phyloP scores from a whole-genome alignment of 192 early-diverging fungal genomes.

The Spizellomyces sp. region DNA sequence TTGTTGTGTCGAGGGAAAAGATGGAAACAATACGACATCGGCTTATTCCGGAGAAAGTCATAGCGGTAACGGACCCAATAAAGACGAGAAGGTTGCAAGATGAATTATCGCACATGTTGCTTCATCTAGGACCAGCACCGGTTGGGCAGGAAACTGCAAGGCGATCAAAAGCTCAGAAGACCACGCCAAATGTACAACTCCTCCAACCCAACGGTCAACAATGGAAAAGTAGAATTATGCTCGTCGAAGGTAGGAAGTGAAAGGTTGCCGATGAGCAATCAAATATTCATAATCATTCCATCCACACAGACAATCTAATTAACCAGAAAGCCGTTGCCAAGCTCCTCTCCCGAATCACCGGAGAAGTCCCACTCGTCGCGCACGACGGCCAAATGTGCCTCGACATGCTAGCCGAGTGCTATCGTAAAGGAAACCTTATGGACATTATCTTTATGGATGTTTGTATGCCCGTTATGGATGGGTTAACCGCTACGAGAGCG shows the following conservation, averaged over 20 bases:
- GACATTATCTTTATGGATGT: constrained; percentile 38
- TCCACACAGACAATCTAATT: constrained; percentile 26
- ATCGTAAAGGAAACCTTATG: neutral
- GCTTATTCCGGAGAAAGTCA: constrained; percentile 14
- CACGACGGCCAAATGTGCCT: constrained; percentile 31
- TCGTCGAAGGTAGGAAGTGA: constrained; percentile 14
- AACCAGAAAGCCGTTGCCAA: constrained; percentile 31
- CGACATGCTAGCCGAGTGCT: constrained; percentile 17
- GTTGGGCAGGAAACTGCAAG: neutral
- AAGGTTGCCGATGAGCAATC: neutral
- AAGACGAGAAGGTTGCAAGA: constrained; percentile 16
- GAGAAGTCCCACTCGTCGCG: constrained; percentile 16
- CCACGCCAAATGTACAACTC: neutral
- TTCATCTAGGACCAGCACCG: neutral
- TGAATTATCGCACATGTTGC: neutral
- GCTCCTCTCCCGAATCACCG: constrained; percentile 16
- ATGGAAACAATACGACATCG: constrained; percentile 10
- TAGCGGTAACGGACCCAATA: constrained; percentile 25
- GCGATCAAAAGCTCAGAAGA: neutral
- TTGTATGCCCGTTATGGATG: constrained; percentile 43
- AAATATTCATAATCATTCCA: neutral
- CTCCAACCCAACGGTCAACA: constrained; percentile 2
- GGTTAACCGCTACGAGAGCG: constrained; percentile 31
- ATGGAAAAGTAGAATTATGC: constrained; percentile 19
- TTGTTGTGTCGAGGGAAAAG: constrained; percentile 21